Base-by-base conservation (phyloP, 2,329 filamentous ascomycete species). In the Aureobasidium pullulans region DNA sequence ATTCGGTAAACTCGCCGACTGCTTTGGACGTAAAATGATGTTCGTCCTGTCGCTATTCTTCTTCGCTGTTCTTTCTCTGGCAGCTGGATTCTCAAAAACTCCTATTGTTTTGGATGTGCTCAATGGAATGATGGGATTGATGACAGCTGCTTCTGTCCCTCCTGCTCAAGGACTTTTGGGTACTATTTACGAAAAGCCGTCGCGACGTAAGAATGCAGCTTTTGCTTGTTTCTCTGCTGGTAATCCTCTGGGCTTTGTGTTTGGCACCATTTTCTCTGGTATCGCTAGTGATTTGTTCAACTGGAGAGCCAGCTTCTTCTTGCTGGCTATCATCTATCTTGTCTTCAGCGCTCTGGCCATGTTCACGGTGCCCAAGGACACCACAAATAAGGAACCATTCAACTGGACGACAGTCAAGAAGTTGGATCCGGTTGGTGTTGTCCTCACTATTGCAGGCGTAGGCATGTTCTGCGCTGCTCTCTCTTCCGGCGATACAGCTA, bases 91-190 rank as follows among this genome's bases (percentile, higher is more conserved):
- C 67, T 76, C 82, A 4, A 78, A 79, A 54, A 79, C 78, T 37
- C 77, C 82, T 0, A 79, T 85, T 57, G 79, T 79, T 56, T 75
- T 88, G 66, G 81, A 87, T 62, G 74, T 88, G 2, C 75, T 89
- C 39, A 84, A 81, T 46, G 86, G 84, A 6, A 71, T 88, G 3
- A 72, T 87, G 32, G 86, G 86, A 3, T 73, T 88, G n/a, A 80
- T 81, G 59, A 81, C 81, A 6, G 86, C 86, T 1, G 81, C 83
- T 58, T 80, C 84, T 1, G 80, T 86, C 1, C 84, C 84, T 5
- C 82, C 85, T 0, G 84, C 84, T 0, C 81, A 86, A 48, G 85
- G 84, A 0, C 81, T 84, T 49, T 74, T 89, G 0, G 86, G 85
- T 13, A 78, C 80, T 0, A 79, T 84, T 7, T 89, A 89, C 63